Conservation (phyloP, 2,329 filamentous ascomycete species). For the Emergomyces africanus region DNA sequence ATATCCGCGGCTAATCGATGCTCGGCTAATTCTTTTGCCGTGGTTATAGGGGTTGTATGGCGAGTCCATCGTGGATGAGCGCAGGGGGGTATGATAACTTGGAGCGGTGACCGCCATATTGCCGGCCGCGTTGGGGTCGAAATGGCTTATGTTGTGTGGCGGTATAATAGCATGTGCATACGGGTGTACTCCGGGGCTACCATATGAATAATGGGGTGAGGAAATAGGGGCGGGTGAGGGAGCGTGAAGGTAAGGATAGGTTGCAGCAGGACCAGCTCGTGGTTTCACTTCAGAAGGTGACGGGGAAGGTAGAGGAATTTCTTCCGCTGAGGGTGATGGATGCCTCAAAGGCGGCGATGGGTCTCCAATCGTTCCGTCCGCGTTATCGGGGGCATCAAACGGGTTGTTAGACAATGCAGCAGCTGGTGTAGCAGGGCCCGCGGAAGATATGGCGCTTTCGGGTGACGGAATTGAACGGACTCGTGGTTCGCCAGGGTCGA, state of each 20-base stretch:
- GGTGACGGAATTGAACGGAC: neutral
- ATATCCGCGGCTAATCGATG: slow-evolving; percentile 19
- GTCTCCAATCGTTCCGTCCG: slow-evolving; percentile 4
- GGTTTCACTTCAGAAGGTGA: slow-evolving; percentile 7
- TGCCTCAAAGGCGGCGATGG: slow-evolving; percentile 5
- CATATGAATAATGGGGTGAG: slow-evolving; percentile 12
- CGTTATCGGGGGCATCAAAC: slow-evolving; percentile 6
- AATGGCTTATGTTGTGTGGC: slow-evolving; percentile 12
- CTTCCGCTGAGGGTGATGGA: slow-evolving; percentile 2
- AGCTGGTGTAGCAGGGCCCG: slow-evolving; percentile 1
- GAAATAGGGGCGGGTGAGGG: slow-evolving; percentile 13
- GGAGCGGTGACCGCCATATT: slow-evolving; percentile 7
- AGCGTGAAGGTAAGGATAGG: slow-evolving; percentile 8
- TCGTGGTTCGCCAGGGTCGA: slow-evolving; percentile 1
- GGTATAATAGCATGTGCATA: slow-evolving; percentile 27
- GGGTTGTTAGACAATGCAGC: slow-evolving; percentile 1
- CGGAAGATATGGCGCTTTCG: neutral
- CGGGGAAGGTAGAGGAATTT: slow-evolving; percentile 5
- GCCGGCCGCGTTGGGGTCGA: slow-evolving; percentile 18
- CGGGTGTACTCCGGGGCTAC: slow-evolving; percentile 24
- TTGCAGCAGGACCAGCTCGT: slow-evolving; percentile 9
- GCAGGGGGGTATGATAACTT: slow-evolving; percentile 16
- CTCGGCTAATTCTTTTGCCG: slow-evolving; percentile 5
- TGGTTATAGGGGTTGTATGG: slow-evolving; percentile 22
- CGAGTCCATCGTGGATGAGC: slow-evolving; percentile 26